phyloP scores from a whole-genome alignment of 2,329 filamentous ascomycete genomes.

The Scytalidium sp. region DNA sequence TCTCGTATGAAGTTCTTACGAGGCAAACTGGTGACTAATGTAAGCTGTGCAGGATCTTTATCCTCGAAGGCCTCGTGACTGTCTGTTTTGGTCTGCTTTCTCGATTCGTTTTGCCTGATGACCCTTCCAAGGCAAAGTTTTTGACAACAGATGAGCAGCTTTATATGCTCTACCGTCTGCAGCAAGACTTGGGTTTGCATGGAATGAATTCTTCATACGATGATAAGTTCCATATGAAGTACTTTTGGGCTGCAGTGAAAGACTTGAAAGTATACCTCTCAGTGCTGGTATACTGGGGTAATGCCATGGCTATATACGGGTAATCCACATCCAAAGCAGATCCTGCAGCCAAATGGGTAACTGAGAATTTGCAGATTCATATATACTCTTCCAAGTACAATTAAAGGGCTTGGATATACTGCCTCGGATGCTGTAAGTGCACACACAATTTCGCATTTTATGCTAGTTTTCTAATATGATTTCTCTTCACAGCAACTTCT shows the following conservation, averaged over 20 bases:
- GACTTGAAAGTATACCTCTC: slow-evolving; percentile 42
- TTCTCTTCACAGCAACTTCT: slow-evolving; percentile 40
- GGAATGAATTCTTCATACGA: slow-evolving; percentile 51
- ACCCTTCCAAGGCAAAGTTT: slow-evolving; percentile 37
- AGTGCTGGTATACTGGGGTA: not conserved
- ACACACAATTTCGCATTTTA: not conserved
- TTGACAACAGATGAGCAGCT: slow-evolving; percentile 34
- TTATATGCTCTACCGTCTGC: slow-evolving; percentile 21
- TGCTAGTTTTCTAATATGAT: not conserved
- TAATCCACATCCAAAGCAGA: not conserved
- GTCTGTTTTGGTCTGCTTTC: slow-evolving; percentile 31
- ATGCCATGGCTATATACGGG: not conserved
- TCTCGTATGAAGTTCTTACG: not conserved
- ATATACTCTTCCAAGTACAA: slow-evolving; percentile 32
- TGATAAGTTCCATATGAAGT: slow-evolving; percentile 29
- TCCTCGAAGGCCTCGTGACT: slow-evolving; percentile 45
- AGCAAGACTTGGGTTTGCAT: slow-evolving; percentile 10
- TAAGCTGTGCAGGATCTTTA: slow-evolving; percentile 29
- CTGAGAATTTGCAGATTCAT: not conserved
- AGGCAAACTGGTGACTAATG: not conserved
- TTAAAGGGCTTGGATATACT: slow-evolving; percentile 48
- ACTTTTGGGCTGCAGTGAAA: slow-evolving; percentile 36
- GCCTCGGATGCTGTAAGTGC: not conserved
- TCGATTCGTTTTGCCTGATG: slow-evolving; percentile 47
- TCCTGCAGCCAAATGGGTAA: not conserved